Percentiles rank a stretch among this genome's conserved stretches.
Evolutionary conservation across 176 grass and related monocot species (phyloP).

Genomic region (Juncus effusus): DNA sequence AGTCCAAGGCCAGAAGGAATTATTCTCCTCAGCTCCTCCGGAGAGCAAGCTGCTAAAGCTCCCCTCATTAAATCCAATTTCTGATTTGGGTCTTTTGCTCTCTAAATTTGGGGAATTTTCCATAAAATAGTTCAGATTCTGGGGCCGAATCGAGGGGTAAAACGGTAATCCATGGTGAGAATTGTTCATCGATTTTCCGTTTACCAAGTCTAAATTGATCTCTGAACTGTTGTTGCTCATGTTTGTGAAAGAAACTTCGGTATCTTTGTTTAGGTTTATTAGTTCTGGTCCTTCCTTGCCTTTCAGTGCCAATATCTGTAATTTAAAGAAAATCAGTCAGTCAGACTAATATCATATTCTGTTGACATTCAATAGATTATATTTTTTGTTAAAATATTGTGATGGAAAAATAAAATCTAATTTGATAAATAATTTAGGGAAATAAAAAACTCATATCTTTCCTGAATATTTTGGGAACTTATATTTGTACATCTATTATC

Average conservation of each 20-base stretch:
- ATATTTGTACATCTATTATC: too few species aligned
- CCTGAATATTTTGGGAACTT: too few species aligned
- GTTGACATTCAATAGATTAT: too few species aligned
- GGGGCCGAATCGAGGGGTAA: slow-evolving; percentile 23
- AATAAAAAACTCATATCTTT: too few species aligned
- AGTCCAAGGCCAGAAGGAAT: slow-evolving; percentile 42
- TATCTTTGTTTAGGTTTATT: slow-evolving; percentile 45
- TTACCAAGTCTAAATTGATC: slow-evolving; percentile 42
- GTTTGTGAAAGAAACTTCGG: slow-evolving; percentile 32
- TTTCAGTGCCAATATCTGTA: slow-evolving; percentile 31
- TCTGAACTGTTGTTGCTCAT: slow-evolving; percentile 37
- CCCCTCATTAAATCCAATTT: slow-evolving; percentile 33
- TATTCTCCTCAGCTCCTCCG: slow-evolving; percentile 35
- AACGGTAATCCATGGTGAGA: slow-evolving; percentile 30
- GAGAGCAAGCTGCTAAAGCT: slow-evolving; percentile 39
- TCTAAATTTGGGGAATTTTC: slow-evolving; percentile 37
- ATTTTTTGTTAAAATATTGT: too few species aligned
- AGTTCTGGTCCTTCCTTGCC: slow-evolving; percentile 34
- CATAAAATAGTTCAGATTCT: slow-evolving; percentile 32
- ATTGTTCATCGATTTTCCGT: slow-evolving; percentile 23
- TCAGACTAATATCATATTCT: too few species aligned
- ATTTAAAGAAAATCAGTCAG: too few species aligned
- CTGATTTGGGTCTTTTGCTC: slow-evolving; percentile 28
- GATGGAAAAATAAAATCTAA: too few species aligned
- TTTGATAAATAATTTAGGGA: too few species aligned